phyloP scores from a whole-genome alignment of 1,284 basidiomycete species.

The Apiotrichum sp. region DNA sequence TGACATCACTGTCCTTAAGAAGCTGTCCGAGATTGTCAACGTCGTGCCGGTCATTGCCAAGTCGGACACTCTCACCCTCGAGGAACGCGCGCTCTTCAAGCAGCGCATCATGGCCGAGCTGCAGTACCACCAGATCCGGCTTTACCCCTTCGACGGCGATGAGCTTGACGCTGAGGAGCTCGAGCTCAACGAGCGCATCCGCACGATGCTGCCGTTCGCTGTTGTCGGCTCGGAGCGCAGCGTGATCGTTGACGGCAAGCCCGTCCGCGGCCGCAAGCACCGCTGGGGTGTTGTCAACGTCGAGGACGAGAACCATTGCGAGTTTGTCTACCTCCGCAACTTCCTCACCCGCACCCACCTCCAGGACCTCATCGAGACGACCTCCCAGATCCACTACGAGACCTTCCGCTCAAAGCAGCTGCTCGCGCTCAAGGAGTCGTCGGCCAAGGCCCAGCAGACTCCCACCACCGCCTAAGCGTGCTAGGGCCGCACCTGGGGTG shows the following conservation, averaged over 20 bases:
- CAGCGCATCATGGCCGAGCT: constrained; percentile 91
- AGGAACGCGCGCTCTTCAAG: constrained; percentile 92
- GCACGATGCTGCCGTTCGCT: constrained; percentile 94
- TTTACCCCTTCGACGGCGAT: constrained; percentile 96
- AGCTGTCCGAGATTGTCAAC: constrained; percentile 95
- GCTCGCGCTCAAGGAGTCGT: constrained; percentile 47
- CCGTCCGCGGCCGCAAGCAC: constrained; percentile 92
- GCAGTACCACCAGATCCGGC: constrained; percentile 82
- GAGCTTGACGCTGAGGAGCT: constrained; percentile 84
- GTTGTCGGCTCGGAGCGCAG: constrained; percentile 91
- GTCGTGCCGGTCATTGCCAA: constrained; percentile 99
- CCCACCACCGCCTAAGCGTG: constrained; percentile 4
- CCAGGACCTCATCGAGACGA: constrained; percentile 98
- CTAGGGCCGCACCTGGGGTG: neutral
- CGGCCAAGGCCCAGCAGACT: constrained; percentile 34
- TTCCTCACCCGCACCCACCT: constrained; percentile 87
- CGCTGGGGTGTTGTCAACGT: constrained; percentile 98
- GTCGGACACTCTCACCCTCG: constrained; percentile 88
- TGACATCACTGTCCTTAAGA: constrained; percentile 98
- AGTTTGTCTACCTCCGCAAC: constrained; percentile 94
- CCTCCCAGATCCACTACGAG: constrained; percentile 98
- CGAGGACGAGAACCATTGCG: constrained; percentile 94
- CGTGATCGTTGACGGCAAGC: constrained; percentile 91
- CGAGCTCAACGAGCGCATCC: constrained; percentile 81
- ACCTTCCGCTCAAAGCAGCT: constrained; percentile 95